Evolutionary conservation across 257 asterid genomes (phyloP).

Genomic region (Solanum phureja): DNA sequence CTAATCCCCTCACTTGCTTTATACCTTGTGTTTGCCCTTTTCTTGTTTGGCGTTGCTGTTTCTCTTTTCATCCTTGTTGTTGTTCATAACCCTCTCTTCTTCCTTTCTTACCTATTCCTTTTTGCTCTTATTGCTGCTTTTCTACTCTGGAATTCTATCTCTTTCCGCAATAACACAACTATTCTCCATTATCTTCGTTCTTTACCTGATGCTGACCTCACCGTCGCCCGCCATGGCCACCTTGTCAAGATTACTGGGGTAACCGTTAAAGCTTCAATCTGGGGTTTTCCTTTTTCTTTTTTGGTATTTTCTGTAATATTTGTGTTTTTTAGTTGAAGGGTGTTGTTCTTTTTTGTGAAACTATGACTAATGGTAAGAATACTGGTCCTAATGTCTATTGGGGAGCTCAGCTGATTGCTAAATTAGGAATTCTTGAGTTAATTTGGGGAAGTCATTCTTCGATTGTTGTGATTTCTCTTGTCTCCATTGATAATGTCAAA

Average conservation of each 20-base stretch:
- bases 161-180: slow-evolving; percentile 7
- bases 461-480: neutral
- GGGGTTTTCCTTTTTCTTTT: too few relatives aligned
- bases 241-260: slow-evolving; percentile 36
- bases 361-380: neutral
- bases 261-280: neutral
- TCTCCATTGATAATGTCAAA: neutral
- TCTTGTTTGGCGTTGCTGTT: slow-evolving; percentile 20
- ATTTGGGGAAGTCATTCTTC: neutral
- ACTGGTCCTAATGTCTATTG: neutral
- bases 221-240: slow-evolving; percentile 22
- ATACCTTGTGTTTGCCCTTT: slow-evolving; percentile 13
- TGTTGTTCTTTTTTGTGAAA: neutral
- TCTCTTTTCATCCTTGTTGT: slow-evolving; percentile 27
- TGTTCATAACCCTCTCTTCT: slow-evolving; percentile 26
- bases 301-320: neutral
- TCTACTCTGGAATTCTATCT: slow-evolving; percentile 27
- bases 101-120: slow-evolving; percentile 11
- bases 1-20: slow-evolving; percentile 14
- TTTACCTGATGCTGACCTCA: slow-evolving; percentile 30
- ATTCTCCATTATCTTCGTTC: slow-evolving; percentile 16
- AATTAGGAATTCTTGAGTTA: neutral
- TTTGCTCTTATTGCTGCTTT: slow-evolving; percentile 17
- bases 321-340: neutral
- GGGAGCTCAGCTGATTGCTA: neutral